Conservation (phyloP, 805 yeast species). For the Candida suzukii region DNA sequence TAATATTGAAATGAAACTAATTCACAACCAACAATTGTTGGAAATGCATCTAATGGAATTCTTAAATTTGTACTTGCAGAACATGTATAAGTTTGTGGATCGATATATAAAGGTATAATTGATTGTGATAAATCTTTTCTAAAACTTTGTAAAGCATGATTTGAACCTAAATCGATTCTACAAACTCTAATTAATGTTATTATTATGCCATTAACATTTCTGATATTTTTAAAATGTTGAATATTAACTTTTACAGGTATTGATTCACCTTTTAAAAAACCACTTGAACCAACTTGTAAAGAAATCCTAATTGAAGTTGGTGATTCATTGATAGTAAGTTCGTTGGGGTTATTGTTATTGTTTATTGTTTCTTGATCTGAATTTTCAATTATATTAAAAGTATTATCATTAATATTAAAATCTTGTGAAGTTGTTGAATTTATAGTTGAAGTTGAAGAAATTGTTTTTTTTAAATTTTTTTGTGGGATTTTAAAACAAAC, state of each 20-base stretch:
- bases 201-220: slow-evolving; percentile 66
- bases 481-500: slow-evolving; percentile 50
- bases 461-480: slow-evolving; percentile 27
- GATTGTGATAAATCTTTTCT: slow-evolving; percentile 79
- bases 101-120: slow-evolving; percentile 71
- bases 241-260: slow-evolving; percentile 66
- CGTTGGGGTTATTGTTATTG: background rate
- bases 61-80: slow-evolving; percentile 56
- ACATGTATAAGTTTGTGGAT: slow-evolving; percentile 51
- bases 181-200: slow-evolving; percentile 78
- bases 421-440: slow-evolving; percentile 17
- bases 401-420: no score
- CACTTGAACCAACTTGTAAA: slow-evolving; percentile 50
- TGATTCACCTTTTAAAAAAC: slow-evolving; percentile 72
- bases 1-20: slow-evolving; percentile 78
- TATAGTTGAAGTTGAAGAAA: slow-evolving; percentile 34
- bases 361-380: background rate
- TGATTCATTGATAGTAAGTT: background rate
- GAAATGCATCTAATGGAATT: slow-evolving; percentile 81
- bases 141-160: slow-evolving; percentile 60
- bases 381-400: no score
- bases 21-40: slow-evolving; percentile 68
- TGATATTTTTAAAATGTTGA: slow-evolving; percentile 63
- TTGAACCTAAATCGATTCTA: slow-evolving; percentile 53
- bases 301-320: slow-evolving; percentile 27